Conservation (phyloP, 2,329 filamentous ascomycete genomes). For the Tolypocladium ophioglossoides region DNA sequence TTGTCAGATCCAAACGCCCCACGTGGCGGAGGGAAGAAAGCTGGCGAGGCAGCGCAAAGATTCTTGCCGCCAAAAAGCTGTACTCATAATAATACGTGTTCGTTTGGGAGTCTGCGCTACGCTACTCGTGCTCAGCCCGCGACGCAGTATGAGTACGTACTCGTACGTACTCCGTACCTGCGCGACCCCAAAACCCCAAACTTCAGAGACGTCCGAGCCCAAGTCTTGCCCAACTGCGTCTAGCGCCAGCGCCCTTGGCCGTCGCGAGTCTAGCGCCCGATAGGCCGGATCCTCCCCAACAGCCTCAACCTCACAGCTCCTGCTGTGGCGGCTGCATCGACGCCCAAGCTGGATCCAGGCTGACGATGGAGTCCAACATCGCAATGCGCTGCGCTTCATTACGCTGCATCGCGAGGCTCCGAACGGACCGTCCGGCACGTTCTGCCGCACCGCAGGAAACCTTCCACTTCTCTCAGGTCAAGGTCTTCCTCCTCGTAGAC, state of each 20-base stretch:
- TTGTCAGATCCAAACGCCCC: constrained; percentile 18
- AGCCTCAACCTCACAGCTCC: background rate
- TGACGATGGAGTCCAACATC: no score
- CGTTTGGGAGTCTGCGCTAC: background rate
- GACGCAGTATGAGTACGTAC: background rate
- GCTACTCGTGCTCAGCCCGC: background rate
- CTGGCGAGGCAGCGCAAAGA: constrained; percentile 4
- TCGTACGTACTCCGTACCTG: no score
- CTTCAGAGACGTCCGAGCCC: background rate
- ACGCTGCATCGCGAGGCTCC: background rate
- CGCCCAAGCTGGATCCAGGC: no score
- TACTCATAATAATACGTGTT: background rate
- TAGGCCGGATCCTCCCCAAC: background rate
- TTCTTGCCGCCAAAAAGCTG: background rate
- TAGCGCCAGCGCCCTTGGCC: constrained; percentile 7
- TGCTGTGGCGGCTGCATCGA: background rate
- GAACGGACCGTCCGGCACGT: background rate
- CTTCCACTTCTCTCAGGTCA: background rate
- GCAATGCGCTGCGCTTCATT: background rate
- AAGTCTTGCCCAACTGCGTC: constrained; percentile 5
- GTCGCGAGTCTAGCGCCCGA: constrained; percentile 1
- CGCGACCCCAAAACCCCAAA: background rate
- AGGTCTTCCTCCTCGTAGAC: no score
- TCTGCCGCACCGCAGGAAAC: background rate
- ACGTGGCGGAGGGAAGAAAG: constrained; percentile 18